Base-by-base conservation (phyloP, 2,329 filamentous ascomycete genomes). In the Clonostachys chloroleuca region DNA sequence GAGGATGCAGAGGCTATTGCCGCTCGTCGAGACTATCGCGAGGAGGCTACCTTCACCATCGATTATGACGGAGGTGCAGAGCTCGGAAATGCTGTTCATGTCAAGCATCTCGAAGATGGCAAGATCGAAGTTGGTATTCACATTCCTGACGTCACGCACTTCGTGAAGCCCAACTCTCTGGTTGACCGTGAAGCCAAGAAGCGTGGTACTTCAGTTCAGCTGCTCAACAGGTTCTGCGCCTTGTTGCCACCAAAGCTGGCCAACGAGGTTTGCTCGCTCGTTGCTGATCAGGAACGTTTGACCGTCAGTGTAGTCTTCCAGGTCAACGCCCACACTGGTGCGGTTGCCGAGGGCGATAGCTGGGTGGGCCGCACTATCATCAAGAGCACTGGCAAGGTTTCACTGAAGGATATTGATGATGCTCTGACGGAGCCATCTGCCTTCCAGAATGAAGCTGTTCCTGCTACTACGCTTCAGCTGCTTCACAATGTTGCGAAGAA, bases 141-240 rank as follows among this genome's bases (percentile, higher is more conserved):
- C 69, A 89, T 99, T 61, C 84, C 92, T 34, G 94, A 99, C 67
- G 86, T 97, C 56, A 86, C 94, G 51, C 90, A 99, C 70, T 99
- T 99, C 63, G 89, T 99, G 65, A 97, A 97, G 78, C 78, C 86
- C 43, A 95, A 95, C 73, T 96, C 92, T 14, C 81, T 97, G 42
- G 92, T 97, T 44, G 94, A 99, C 61, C 87, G 94, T 42, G 94
- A 99, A 70, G 94, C 94, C 12, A 96, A 94, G 81, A 99, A 97
- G 78, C 89, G 94, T 55, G 92, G 92, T 51, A 97, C 92, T 48
- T 92, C 91, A 35, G 94, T 99, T 20, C 95, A 97, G 62, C 78
- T 99, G 53, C 87, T 96, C 72, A 94, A 96, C 73, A 85, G 91
- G 35, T 73, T 86, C 74, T 75, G 92, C 81, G 77, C 92, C 75